Evolutionary conservation across 495 filamentous ascomycete genomes (phyloP), one percentile per base, ranked within the genome.

Genomic region (Rhypophila decipiens): DNA sequence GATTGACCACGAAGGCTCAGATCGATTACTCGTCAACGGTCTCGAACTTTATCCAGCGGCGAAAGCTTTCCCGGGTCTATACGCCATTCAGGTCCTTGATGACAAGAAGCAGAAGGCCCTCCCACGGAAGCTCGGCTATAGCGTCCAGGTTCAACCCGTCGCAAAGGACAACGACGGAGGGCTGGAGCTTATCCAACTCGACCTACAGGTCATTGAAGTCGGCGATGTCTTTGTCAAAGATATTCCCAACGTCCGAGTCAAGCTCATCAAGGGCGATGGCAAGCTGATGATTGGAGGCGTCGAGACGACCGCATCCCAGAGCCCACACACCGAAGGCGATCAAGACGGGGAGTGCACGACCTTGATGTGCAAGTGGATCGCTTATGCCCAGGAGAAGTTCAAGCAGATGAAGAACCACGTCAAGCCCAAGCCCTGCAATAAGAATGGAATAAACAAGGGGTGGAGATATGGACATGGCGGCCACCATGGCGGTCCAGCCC

Each of bases 121-220:
- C 51, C 19, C 48, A 9, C 66, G 67, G 38, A 53, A 39, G 15
- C 67, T 74, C 15, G 69, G 71, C 18, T 74, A 65, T 36, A 59
- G 60, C 29, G 40, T 73, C 39, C 51, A 64, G 42, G 49, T 46
- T 36, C 17, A 47, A 49, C 47, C 19, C n/a, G 23, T 50, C 18
- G 48, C 56, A 31, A 53, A 65, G 29, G 59, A 62, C n/a, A 57
- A 61, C 13, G 51, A 62, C 1, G 55, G 61, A 29, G 38, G 58
- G 8, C 38, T 74, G 19, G 63, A 74, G 38, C 53, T 74, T 10
- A 53, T 78, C 46, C 49, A 57, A 20, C 39, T 79, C 24, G 65
- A 75, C 38, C 46, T 79, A 11, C 66, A 72, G 50, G 69, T 80
- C 42, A 55, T 77, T 35, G 69, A 75, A 47, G 66, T 79, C n/a